These are phyloP conservation scores for Onygenales sp. DNA, from an alignment of 2,329 filamentous ascomycete genomes.

Conservation along the genomic window DNA sequence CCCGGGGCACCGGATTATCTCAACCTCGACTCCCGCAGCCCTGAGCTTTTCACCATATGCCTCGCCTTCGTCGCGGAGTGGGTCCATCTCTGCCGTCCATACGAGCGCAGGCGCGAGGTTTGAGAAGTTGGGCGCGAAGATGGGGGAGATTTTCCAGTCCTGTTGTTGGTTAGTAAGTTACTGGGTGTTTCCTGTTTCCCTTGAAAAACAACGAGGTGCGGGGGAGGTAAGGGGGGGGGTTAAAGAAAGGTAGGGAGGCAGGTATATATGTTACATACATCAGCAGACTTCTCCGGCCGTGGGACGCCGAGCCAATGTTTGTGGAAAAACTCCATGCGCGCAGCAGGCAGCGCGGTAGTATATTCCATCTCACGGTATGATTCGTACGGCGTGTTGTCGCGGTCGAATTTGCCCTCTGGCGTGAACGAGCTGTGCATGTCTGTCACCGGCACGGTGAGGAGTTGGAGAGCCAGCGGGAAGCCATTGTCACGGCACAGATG, in stretches of 20 bases:
- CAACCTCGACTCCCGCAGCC: conserved; percentile 24
- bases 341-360: conserved; percentile 24
- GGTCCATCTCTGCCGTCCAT: conserved; percentile 32
- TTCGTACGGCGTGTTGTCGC: conserved; percentile 27
- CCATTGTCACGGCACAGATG: conserved; percentile 29
- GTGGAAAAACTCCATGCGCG: conserved; percentile 32
- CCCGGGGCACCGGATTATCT: conserved; percentile 21
- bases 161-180: conserved; percentile 7
- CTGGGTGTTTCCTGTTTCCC: too few relatives aligned
- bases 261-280: conserved; percentile 18
- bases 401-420: conserved; percentile 24
- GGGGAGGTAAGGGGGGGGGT: neutral
- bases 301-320: conserved; percentile 29
- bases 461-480: conserved; percentile 27
- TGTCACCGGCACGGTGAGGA: conserved; percentile 28
- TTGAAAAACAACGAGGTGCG: too few relatives aligned
- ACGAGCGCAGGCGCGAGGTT: conserved; percentile 30
- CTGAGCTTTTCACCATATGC: conserved; percentile 29
- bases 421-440: conserved; percentile 30
- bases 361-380: conserved; percentile 32
- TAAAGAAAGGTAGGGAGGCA: neutral
- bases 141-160: conserved; percentile 36
- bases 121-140: conserved; percentile 26
- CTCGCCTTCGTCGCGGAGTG: conserved; percentile 33
- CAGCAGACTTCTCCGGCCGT: conserved; percentile 23